Conservation (phyloP, 345 rosid genomes). For the Melaleuca alternifolia region DNA sequence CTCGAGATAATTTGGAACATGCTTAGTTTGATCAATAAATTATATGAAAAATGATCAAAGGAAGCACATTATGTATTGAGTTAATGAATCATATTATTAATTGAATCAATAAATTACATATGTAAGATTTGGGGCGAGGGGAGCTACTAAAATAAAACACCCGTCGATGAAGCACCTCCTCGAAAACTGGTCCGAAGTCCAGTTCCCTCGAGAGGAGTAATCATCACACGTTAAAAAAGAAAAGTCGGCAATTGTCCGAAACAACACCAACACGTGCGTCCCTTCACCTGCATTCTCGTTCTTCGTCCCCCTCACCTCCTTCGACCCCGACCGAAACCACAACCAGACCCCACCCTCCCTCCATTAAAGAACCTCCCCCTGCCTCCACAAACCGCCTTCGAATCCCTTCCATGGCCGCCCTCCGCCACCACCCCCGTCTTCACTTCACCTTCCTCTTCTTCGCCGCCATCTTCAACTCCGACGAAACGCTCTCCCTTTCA, state of each 20-base stretch:
- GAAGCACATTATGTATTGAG: too few relatives aligned
- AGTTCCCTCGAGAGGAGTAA: not conserved
- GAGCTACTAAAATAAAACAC: not conserved
- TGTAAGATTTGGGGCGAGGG: too few relatives aligned
- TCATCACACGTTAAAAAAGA: not conserved
- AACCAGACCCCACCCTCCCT: not conserved
- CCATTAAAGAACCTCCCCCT: not conserved
- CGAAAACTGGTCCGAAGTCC: not conserved
- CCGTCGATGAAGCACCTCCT: not conserved
- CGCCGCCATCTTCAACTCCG: not conserved
- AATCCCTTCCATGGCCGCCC: not conserved
- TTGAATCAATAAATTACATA: too few relatives aligned
- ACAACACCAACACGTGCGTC: not conserved
- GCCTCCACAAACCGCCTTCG: not conserved
- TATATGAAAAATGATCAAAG: too few relatives aligned
- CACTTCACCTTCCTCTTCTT: slow-evolving; percentile 1
- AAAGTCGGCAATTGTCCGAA: not conserved
- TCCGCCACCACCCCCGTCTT: not conserved
- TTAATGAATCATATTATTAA: too few relatives aligned
- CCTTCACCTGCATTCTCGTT: not conserved
- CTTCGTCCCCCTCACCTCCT: not conserved
- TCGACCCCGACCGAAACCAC: not conserved
- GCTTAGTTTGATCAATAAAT: too few relatives aligned
- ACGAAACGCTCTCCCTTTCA: not conserved
- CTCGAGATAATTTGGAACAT: too few relatives aligned